These are phyloP conservation scores for Aspergillus campestris DNA, from an alignment of 495 filamentous ascomycete species.

Conservation along the genomic window DNA sequence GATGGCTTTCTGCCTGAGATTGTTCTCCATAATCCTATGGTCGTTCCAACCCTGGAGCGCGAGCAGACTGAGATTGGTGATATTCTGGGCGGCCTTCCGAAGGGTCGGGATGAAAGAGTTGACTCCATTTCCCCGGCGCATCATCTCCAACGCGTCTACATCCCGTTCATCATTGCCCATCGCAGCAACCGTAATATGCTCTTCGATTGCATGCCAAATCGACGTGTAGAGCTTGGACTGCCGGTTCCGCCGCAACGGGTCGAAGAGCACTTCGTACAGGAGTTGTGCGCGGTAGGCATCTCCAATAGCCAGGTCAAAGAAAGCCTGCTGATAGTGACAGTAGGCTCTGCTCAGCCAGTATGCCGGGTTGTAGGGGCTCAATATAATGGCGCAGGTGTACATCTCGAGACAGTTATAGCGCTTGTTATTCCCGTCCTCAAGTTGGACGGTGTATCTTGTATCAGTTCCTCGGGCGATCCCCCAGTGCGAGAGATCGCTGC, in stretches of 20 bases:
- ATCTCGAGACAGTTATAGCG: constrained; percentile 19
- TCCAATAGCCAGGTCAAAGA: constrained; percentile 74
- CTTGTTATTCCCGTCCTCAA: not conserved
- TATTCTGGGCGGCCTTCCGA: constrained; percentile 15
- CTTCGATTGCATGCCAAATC: constrained; percentile 24
- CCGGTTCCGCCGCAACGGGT: constrained; percentile 8
- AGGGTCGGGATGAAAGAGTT: constrained; percentile 19
- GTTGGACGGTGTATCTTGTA: constrained; percentile 8
- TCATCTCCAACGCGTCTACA: not conserved
- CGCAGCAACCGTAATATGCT: constrained; percentile 16
- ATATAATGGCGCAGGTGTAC: constrained; percentile 26
- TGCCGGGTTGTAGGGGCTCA: constrained; percentile 60
- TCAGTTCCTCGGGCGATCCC: constrained; percentile 7
- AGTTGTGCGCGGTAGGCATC: constrained; percentile 78
- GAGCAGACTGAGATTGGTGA: constrained; percentile 20
- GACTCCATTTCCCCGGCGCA: constrained; percentile 17
- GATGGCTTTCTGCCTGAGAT: constrained; percentile 5
- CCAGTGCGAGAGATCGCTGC: constrained; percentile 18
- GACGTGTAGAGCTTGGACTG: constrained; percentile 19
- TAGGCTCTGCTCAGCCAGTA: constrained; percentile 63
- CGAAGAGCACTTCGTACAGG: constrained; percentile 33
- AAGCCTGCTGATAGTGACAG: constrained; percentile 59
- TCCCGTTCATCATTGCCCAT: not conserved
- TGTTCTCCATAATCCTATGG: constrained; percentile 8
- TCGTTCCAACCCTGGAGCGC: constrained; percentile 23